A percentile compares a stretch with the other conserved stretches of the same genome.
These are phyloP conservation scores for Botrytis byssoidea DNA, from an alignment of 2,329 filamentous ascomycete species.

Conservation along the genomic window DNA sequence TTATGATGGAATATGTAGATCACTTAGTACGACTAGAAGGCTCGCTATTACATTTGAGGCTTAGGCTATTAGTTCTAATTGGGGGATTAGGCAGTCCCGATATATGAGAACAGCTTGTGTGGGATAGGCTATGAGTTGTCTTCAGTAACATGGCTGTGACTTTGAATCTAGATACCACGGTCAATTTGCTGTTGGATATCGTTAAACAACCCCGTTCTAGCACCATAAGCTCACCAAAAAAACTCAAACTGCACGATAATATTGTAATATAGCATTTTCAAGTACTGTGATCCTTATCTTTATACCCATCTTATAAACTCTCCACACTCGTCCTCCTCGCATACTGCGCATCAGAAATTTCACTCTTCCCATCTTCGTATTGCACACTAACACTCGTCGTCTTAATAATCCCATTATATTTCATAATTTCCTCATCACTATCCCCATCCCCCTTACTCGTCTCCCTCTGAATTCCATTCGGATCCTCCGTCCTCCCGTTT, in stretches of 20 bases:
- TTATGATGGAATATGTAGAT: neutral
- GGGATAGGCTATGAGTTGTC: accelerated
- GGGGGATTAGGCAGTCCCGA: no score
- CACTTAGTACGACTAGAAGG: neutral
- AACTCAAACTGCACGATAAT: neutral
- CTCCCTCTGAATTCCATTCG: neutral
- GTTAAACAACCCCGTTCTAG: neutral
- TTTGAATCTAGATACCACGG: neutral
- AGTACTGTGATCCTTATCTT: neutral
- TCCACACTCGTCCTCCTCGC: neutral
- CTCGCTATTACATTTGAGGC: neutral
- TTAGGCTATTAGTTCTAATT: neutral
- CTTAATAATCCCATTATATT: neutral
- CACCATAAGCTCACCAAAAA: neutral
- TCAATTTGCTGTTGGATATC: neutral
- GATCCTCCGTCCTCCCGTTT: neutral
- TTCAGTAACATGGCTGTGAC: no score
- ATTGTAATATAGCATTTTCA: neutral
- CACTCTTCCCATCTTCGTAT: neutral
- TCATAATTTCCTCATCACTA: neutral
- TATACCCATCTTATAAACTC: neutral
- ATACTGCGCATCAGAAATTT: neutral
- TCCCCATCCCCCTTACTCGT: neutral
- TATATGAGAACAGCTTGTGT: neutral
- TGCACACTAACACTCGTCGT: neutral